phyloP scores from a whole-genome alignment of 2,329 filamentous ascomycete genomes.

The Phialophora expanda region DNA sequence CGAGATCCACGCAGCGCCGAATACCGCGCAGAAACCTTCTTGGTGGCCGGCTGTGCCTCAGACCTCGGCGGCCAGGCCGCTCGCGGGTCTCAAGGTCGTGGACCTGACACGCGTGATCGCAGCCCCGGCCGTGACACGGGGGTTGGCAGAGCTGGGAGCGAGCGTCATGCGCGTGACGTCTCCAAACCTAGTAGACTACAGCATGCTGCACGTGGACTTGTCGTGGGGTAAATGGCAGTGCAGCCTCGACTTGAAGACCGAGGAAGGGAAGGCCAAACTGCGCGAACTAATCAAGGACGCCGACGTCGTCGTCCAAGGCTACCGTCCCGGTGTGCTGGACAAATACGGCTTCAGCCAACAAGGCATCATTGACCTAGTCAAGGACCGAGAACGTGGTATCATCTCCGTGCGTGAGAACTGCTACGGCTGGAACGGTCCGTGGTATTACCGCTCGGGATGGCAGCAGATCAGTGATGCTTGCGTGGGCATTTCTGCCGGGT shows the following conservation, averaged over 20 bases:
- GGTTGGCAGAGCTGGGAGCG: slow-evolving; percentile 53
- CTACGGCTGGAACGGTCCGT: slow-evolving; percentile 57
- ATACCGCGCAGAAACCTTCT: slow-evolving; percentile 23
- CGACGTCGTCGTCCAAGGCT: slow-evolving; percentile 62
- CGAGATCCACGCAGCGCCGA: slow-evolving; percentile 43
- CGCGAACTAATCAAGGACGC: slow-evolving; percentile 53
- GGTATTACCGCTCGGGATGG: slow-evolving; percentile 55
- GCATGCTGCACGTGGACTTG: slow-evolving; percentile 72
- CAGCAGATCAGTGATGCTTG: slow-evolving; percentile 58
- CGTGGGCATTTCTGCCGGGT: slow-evolving; percentile 48
- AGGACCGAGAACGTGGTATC: slow-evolving; percentile 50
- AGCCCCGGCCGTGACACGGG: slow-evolving; percentile 51
- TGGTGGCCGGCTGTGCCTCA: slow-evolving; percentile 38
- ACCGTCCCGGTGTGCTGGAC: slow-evolving; percentile 56
- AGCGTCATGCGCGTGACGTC: slow-evolving; percentile 56
- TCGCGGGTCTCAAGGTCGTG: slow-evolving; percentile 57
- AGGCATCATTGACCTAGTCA: slow-evolving; percentile 50
- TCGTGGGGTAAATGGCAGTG: slow-evolving; percentile 73
- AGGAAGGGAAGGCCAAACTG: slow-evolving; percentile 49
- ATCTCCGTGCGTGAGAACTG: slow-evolving; percentile 59
- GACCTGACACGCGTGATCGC: slow-evolving; percentile 56
- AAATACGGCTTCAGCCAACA: slow-evolving; percentile 65
- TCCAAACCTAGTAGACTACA: slow-evolving; percentile 48
- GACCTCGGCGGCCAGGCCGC: slow-evolving; percentile 44
- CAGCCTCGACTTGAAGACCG: slow-evolving; percentile 58